These are phyloP conservation scores for Kwoniella sp. DNA, from an alignment of 768 basidiomycete genomes.

Conservation along the genomic window DNA sequence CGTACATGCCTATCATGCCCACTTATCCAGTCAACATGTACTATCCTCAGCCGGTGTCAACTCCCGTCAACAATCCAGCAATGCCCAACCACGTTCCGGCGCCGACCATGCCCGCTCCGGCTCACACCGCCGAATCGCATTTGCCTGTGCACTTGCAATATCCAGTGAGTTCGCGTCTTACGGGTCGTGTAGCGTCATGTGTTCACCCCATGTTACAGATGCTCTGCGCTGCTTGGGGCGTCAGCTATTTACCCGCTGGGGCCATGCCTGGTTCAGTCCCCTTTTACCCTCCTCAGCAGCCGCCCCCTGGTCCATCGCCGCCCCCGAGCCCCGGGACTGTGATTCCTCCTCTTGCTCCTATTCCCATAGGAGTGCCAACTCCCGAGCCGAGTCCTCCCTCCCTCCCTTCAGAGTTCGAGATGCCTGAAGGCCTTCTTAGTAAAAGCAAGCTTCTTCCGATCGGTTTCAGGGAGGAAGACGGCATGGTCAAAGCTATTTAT, in stretches of 20 bases:
- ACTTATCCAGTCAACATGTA: background rate
- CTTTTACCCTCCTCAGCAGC: background rate
- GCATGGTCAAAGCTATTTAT: constrained; percentile 24
- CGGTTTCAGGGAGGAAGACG: constrained; percentile 18
- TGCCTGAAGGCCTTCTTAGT: background rate
- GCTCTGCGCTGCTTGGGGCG: constrained; percentile 8
- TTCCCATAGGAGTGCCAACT: background rate
- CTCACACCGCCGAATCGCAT: no score
- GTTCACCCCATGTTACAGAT: background rate
- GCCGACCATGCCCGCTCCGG: background rate
- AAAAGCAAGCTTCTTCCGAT: constrained; percentile 5
- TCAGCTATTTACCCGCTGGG: constrained; percentile 4
- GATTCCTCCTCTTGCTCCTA: background rate
- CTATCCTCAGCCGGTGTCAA: background rate
- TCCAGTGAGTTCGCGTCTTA: background rate
- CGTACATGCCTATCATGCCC: background rate
- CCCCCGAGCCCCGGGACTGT: background rate
- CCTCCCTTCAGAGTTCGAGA: background rate
- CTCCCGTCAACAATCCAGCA: background rate
- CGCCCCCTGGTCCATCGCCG: background rate
- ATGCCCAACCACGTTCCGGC: background rate
- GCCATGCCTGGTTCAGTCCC: background rate
- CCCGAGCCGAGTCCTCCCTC: background rate
- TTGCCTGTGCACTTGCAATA: background rate
- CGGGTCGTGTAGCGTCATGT: background rate